Evolutionary conservation across 805 yeast species (phyloP).

Genomic region (Dipodascopsis uninucleata): DNA sequence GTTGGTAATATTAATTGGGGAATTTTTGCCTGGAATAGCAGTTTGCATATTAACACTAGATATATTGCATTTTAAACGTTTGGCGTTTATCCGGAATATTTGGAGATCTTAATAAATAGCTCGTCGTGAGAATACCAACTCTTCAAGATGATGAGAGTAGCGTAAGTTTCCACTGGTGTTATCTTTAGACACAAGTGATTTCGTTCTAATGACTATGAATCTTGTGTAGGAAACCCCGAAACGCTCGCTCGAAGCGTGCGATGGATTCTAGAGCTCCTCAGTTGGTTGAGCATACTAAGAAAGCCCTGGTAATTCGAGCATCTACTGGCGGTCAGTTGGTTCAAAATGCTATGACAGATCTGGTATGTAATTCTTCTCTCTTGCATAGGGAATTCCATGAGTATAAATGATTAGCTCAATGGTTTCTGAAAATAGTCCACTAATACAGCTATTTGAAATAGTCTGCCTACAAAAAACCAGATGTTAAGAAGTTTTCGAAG

Average conservation of each 20-base stretch:
- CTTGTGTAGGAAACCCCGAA: slow-evolving; percentile 69
- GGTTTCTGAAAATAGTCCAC: neutral
- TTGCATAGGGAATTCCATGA: too few species aligned
- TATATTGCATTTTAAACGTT: too few species aligned
- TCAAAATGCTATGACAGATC: slow-evolving; percentile 85
- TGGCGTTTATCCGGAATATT: too few species aligned
- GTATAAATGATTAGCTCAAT: neutral
- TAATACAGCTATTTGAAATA: neutral
- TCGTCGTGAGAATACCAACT: neutral
- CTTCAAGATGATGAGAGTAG: slow-evolving; percentile 21
- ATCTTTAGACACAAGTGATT: neutral
- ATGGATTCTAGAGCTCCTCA: slow-evolving; percentile 84
- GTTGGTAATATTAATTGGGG: neutral
- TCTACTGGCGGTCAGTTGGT: slow-evolving; percentile 69
- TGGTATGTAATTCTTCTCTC: slow-evolving; percentile 34
- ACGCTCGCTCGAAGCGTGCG: slow-evolving; percentile 93
- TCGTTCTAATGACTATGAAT: neutral
- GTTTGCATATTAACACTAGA: slow-evolving; percentile 1
- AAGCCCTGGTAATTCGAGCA: slow-evolving; percentile 90
- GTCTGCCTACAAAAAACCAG: slow-evolving; percentile 65
- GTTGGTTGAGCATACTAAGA: slow-evolving; percentile 81
- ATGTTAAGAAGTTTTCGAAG: slow-evolving; percentile 76
- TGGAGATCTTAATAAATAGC: neutral
- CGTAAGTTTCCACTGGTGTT: slow-evolving; percentile 4
- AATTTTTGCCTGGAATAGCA: neutral